These are phyloP conservation scores for Bryoglossum gracile DNA, from an alignment of 495 filamentous ascomycete species.

Conservation along the genomic window DNA sequence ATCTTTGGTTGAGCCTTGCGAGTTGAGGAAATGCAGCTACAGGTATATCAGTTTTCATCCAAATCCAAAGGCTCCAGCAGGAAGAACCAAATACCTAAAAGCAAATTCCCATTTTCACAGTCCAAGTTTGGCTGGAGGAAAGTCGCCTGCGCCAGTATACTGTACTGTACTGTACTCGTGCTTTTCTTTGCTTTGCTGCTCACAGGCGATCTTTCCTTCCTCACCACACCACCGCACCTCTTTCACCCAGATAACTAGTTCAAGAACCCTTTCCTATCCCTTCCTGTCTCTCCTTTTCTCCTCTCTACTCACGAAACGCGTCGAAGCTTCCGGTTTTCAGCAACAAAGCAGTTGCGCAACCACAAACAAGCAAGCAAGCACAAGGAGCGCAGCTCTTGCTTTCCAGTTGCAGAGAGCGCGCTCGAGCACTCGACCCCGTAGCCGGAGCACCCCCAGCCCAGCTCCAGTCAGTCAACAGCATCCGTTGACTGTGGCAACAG, in stretches of 20 bases:
- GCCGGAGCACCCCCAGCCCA: not conserved
- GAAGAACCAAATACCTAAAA: too few species aligned
- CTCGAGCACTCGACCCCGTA: not conserved
- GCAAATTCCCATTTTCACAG: too few species aligned
- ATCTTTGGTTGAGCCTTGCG: slow-evolving; percentile 34
- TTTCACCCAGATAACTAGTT: not conserved
- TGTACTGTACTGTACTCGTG: too few species aligned
- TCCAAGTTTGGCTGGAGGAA: too few species aligned
- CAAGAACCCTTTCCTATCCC: too few species aligned
- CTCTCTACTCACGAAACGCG: slow-evolving; percentile 16
- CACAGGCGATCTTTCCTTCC: not conserved
- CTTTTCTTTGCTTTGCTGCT: too few species aligned
- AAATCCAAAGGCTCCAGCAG: too few species aligned
- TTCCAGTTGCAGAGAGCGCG: slow-evolving; percentile 2
- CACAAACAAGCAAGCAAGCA: slow-evolving; percentile 3
- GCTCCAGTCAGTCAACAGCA: too few species aligned
- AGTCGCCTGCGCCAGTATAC: too few species aligned
- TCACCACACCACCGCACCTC: slow-evolving; percentile 1
- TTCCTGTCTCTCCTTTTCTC: slow-evolving; percentile 3
- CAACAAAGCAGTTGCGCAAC: too few species aligned
- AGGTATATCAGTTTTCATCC: too few species aligned
- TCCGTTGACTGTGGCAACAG: slow-evolving; percentile 8
- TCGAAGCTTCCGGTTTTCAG: slow-evolving; percentile 5
- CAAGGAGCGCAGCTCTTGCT: not conserved
- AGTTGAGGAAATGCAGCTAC: too few species aligned